Evolutionary conservation across 306 rosid species (phyloP), one percentile per base, ranked within the genome.

Genomic region (Dalbergia cultrata): DNA sequence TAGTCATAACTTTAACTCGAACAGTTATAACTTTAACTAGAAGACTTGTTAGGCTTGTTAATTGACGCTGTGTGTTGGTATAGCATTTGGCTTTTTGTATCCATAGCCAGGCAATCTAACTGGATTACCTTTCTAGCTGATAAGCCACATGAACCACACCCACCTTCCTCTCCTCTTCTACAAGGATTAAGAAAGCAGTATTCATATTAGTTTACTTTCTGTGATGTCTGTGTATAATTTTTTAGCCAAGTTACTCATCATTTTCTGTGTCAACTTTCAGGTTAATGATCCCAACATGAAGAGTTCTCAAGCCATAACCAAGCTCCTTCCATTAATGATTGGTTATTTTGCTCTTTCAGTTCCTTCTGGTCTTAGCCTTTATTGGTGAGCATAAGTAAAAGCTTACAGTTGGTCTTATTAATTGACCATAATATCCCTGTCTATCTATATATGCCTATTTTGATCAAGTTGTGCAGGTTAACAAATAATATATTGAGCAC

Each of bases 301-400:
- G 96, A 90, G 75, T 89, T 87, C 98, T 79, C 99, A 90, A 80
- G 86, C 83, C 52, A 65, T 92, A 72, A 92, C 98, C 76, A 87
- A 96, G 85, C 49, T 92, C 79, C 97, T 96, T 82, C 99, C 98
- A 5, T 86, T 96, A 76, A 81, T 96, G 93, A 93, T 96, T 57
- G 99, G 99, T 79, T 96, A 96, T 80, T 96, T 96, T 87, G 82
- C 99, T 49, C 97, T 96, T 33, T 96, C 99, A 49, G 99, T 96
- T 80, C 99, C 99, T 85, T 96, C 99, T 17, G 99, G 99, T 81
- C 88, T 96, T 77, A 93, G 99, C 85, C 99, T 96, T 75, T 96
- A 96, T 80, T 96, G 99, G 99, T 96, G 79, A 87, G 96, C 75
- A 63, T 19, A 75, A 34, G 22, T 70, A 70, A 74, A 79, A 73